Evolutionary conservation across 495 filamentous ascomycete genomes (phyloP), one percentile per base, ranked within the genome.

Genomic region (Penicillium psychrofluorescens): DNA sequence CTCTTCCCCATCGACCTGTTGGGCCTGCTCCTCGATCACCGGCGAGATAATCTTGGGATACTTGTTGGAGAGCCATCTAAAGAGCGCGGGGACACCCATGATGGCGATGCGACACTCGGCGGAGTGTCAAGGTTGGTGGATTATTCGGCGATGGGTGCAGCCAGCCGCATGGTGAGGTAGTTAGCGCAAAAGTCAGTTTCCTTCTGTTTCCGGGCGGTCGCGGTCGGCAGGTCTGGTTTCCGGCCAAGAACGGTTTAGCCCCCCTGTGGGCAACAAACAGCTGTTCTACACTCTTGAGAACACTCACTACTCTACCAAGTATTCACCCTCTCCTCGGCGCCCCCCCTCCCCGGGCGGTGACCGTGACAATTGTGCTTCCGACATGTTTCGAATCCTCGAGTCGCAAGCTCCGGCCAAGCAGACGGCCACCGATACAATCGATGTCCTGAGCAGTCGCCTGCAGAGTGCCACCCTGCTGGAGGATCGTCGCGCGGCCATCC

Each of bases 31-130:
- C 67, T 99, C 92, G 42, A 88, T 79, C 35, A 99, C 92, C 12
- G 84, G 72, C 9, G 86, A 88, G 50, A 96, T 83, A 61, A 97
- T 97, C 70, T 97, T 96, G 43, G 92, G 91, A 53, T 95, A 95
- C 53, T 94, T 95, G 72, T 82, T 84, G 61, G 86, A 90, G 14
- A 96, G 81, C 90, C 90, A 96, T 71, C 89, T 72, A 67, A 92
- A 95, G 30, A 90, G 80, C 44, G 90, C 88, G 52, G 90, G 90
- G 59, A 95, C 89, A 88, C 90, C 90, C 90, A 95, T 95, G 40
- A 55, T 80, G 67, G 55, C 55, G 48, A 56, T 44, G 48, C 48
- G 49, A 59, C 54, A 38, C 33, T 30, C 33, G 38, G 15, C 45
- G 15, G 29, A 30, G 35, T 11, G 15, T 50, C n/a, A 48, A 16